phyloP scores from a whole-genome alignment of 75 land plant genomes.

The Cryptomeria japonica region DNA sequence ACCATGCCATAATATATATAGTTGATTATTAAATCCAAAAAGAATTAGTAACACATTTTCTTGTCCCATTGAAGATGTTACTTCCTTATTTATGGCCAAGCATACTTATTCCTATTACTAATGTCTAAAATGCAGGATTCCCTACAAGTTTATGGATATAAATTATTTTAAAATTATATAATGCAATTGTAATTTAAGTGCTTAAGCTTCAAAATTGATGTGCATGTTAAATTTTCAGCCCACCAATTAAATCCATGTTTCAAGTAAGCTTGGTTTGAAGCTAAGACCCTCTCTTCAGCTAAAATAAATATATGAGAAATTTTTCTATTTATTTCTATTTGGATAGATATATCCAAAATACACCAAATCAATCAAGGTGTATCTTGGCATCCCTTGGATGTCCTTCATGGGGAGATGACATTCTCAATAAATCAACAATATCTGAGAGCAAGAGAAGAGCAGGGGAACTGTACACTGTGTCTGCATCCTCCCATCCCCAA shows the following conservation, averaged over 20 bases:
- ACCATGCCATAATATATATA: not conserved
- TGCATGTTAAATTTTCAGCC: too few relatives aligned
- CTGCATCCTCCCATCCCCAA: not conserved
- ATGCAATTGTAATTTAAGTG: too few relatives aligned
- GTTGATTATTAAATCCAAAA: not conserved
- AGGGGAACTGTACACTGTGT: not conserved
- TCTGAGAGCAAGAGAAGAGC: not conserved
- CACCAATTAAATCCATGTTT: too few relatives aligned
- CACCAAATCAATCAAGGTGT: not conserved
- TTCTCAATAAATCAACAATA: not conserved
- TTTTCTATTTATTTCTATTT: too few relatives aligned
- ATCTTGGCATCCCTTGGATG: not conserved
- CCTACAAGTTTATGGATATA: too few relatives aligned
- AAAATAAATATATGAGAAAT: too few relatives aligned
- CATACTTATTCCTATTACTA: not conserved
- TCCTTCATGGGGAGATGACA: not conserved
- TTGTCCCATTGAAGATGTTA: not conserved
- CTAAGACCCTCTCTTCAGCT: too few relatives aligned
- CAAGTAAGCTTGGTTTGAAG: too few relatives aligned
- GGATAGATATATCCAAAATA: too few relatives aligned
- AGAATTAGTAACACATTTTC: not conserved
- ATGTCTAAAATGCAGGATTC: not conserved
- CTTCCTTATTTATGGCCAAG: not conserved
- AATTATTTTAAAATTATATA: too few relatives aligned
- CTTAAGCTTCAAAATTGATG: too few relatives aligned